These are phyloP conservation scores for Aspergillus sp. DNA, from an alignment of 2,329 filamentous ascomycete species.

Conservation along the genomic window DNA sequence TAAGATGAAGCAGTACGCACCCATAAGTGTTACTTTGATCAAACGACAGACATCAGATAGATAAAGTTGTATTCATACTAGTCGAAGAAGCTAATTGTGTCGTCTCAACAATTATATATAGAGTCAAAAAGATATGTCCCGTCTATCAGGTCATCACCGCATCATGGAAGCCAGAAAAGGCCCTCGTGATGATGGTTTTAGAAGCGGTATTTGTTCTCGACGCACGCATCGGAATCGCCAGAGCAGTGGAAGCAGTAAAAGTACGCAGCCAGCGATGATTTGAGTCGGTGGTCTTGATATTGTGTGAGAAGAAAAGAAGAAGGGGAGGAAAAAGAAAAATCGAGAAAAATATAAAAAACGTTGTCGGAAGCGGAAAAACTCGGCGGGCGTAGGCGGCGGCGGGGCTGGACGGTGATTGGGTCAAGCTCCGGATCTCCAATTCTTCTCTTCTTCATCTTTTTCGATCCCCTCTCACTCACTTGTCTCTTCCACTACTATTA, in stretches of 20 bases:
- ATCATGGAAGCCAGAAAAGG: constrained; percentile 35
- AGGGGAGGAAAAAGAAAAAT: constrained; percentile 13
- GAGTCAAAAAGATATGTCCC: constrained; percentile 26
- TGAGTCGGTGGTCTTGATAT: constrained; percentile 64
- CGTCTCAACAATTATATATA: too few species aligned
- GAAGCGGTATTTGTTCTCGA: constrained; percentile 64
- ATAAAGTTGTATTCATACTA: too few species aligned
- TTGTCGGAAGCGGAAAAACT: constrained; percentile 15
- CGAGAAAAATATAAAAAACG: constrained; percentile 24
- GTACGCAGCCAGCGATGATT: constrained; percentile 57
- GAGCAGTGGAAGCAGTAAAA: constrained; percentile 49
- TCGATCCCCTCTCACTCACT: constrained; percentile 1
- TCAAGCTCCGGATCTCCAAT: constrained; percentile 24
- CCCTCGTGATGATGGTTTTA: constrained; percentile 77
- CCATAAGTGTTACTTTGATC: too few species aligned
- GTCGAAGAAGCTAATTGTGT: too few species aligned
- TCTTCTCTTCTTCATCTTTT: constrained; percentile 5
- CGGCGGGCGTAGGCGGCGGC: constrained; percentile 6
- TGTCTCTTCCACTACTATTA: constrained; percentile 2
- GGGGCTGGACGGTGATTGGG: constrained; percentile 24
- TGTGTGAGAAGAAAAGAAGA: constrained; percentile 36
- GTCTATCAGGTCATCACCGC: constrained; percentile 42
- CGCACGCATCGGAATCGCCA: constrained; percentile 65
- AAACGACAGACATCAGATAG: too few species aligned
- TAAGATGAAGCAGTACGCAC: not conserved